These are phyloP conservation scores for Lodderomyces pseudojiufengensis DNA, from an alignment of 1,139 yeast species.

Conservation along the genomic window DNA sequence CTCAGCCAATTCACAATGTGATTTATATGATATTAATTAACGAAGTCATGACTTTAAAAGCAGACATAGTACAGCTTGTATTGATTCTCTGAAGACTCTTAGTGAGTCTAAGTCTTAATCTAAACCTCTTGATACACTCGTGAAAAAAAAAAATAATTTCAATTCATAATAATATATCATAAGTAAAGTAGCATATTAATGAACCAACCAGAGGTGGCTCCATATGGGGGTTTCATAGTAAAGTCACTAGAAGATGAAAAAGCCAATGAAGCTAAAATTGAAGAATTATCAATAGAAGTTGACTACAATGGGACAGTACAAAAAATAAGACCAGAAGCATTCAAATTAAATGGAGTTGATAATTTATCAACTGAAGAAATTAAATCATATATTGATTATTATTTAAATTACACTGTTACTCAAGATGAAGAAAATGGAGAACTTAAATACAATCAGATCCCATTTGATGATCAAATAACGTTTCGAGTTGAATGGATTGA, in stretches of 20 bases:
- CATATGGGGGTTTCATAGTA: constrained; percentile 44
- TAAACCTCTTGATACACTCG: too few relatives aligned
- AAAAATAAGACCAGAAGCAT: constrained; percentile 44
- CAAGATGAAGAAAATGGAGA: constrained; percentile 15
- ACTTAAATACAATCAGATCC: constrained; percentile 22
- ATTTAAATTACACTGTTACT: constrained; percentile 35
- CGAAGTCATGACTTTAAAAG: too few relatives aligned
- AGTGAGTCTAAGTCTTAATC: too few relatives aligned
- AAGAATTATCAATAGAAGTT: constrained; percentile 36
- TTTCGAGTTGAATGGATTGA: constrained; percentile 69
- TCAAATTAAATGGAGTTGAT: constrained; percentile 63
- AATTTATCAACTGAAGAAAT: constrained; percentile 63
- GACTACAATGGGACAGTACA: constrained; percentile 28
- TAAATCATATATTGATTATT: constrained; percentile 50
- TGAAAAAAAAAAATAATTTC: too few relatives aligned
- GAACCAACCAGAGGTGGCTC: constrained; percentile 36
- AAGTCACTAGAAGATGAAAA: constrained; percentile 40
- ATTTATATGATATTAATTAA: too few relatives aligned
- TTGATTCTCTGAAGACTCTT: too few relatives aligned
- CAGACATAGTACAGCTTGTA: too few relatives aligned
- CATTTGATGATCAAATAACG: constrained; percentile 26
- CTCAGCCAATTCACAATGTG: too few relatives aligned
- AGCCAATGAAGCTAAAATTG: constrained; percentile 27
- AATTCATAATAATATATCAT: not conserved
- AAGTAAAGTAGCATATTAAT: too few relatives aligned